Base-by-base conservation (phyloP, 2,329 filamentous ascomycete genomes). In the Aspergillus sp. region DNA sequence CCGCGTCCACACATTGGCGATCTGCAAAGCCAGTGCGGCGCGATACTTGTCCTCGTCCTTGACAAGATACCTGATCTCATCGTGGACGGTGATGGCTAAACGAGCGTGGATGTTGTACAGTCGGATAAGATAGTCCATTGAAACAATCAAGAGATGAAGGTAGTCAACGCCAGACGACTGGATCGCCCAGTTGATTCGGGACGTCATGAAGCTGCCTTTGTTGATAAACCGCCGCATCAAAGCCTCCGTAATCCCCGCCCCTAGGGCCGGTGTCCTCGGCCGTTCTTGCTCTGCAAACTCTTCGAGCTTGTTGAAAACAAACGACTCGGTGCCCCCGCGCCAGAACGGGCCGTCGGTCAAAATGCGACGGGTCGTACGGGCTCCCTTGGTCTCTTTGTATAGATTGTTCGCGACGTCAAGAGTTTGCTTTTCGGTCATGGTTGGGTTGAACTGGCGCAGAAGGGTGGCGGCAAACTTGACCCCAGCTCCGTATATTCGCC, bases 101-200 rank as follows among this genome's bases (percentile, higher is more conserved):
- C 93, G 83, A 4, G 86, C 86, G 33, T 83, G 62, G 39, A 98
- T 76, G 49, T 84, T 88, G 67, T 82, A 98, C 4, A 80, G 82
- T 2, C 86, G 76, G 33, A 80, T 80, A 3, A 98, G 72, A 52
- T 93, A 94, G 55, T 96, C 88, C 93, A 98, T 98, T 10, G 78
- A 72, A 2, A 96, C 76, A 42, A 98, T 86, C 12, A 98, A 72
- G 4, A 98, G 76, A 52, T 98, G 91, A 2, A 98, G 74, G 57
- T 98, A 98, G 58, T 98, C 93, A 3, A 96, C 89, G 4, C 93
- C 91, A 0, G 85, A 93, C 1, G 88, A 95, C 52, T 98, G 91
- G 47, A 98, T 96, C 3, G 91, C 91, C 91, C 91, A 98, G 55
- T 98, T 98, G 63, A 98, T 96, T 20, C 93, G 80, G 12, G 83